phyloP scores from a whole-genome alignment of 495 filamentous ascomycete species.

The Hypoxylon fragiforme region DNA sequence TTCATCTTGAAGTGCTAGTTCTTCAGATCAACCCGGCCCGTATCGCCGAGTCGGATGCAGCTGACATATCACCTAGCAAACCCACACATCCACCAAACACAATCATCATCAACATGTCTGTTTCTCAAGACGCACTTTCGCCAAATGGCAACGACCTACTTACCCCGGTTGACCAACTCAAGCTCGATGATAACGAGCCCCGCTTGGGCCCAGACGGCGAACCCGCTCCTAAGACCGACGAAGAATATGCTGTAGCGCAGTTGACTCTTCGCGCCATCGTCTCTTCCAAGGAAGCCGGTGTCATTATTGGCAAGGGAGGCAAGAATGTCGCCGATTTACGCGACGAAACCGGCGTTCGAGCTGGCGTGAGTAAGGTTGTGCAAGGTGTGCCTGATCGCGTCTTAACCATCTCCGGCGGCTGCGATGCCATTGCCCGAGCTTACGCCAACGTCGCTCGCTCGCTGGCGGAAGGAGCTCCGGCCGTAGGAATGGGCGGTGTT shows the following conservation, averaged over 20 bases:
- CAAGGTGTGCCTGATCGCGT: constrained; percentile 96
- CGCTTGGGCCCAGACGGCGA: constrained; percentile 69
- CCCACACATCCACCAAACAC: constrained; percentile 4
- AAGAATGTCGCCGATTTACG: constrained; percentile 98
- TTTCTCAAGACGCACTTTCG: constrained; percentile 47
- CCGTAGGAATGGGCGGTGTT: constrained; percentile 92
- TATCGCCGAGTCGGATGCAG: constrained; percentile 25
- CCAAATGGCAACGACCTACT: constrained; percentile 51
- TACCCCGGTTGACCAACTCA: constrained; percentile 47
- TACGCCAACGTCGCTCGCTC: constrained; percentile 92
- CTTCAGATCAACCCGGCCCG: constrained; percentile 9
- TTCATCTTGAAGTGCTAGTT: constrained; percentile 18
- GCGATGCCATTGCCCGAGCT: constrained; percentile 83
- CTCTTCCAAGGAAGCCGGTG: constrained; percentile 95
- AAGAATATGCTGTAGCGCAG: constrained; percentile 89
- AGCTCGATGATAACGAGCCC: constrained; percentile 56
- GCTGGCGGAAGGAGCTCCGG: constrained; percentile 86
- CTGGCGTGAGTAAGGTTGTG: constrained; percentile 97
- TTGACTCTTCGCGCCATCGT: constrained; percentile 96
- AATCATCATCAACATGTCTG: constrained; percentile 46
- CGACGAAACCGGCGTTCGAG: constrained; percentile 96
- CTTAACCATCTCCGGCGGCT: constrained; percentile 85
- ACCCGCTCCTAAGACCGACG: constrained; percentile 79
- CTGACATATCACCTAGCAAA: constrained; percentile 19
- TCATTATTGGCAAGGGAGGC: constrained; percentile 97